Percentiles rank a stretch among this genome's conserved stretches.
Conservation (phyloP, 2,329 filamentous ascomycete species). For the Rutstroemia sydowiana region DNA sequence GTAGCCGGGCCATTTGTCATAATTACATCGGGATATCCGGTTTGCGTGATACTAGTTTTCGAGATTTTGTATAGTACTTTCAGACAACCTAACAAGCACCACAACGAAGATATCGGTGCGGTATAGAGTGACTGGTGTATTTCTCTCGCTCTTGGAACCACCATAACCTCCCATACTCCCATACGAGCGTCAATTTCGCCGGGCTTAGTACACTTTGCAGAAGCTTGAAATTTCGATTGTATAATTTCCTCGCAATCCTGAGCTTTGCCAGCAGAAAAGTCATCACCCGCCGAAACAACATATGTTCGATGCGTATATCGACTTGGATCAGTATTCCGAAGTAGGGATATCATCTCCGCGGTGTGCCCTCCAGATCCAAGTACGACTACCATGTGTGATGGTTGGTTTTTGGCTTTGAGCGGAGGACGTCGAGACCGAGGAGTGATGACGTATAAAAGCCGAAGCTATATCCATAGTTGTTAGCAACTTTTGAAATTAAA, state of each 20-base stretch:
- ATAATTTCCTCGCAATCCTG: constrained; percentile 51
- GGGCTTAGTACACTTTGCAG: constrained; percentile 8
- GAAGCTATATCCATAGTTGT: constrained; percentile 19
- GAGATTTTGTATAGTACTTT: constrained; percentile 39
- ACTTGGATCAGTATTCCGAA: constrained; percentile 51
- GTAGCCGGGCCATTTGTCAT: constrained; percentile 86
- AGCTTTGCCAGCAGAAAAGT: constrained; percentile 58
- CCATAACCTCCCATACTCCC: constrained; percentile 39
- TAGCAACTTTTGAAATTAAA: not conserved
- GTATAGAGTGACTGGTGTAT: constrained; percentile 77
- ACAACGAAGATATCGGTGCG: constrained; percentile 60
- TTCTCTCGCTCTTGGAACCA: constrained; percentile 66
- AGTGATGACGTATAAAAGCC: constrained; percentile 26
- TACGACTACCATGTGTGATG: constrained; percentile 65
- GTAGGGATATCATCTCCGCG: constrained; percentile 84
- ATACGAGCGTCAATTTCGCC: constrained; percentile 15
- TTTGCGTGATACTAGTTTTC: constrained; percentile 25
- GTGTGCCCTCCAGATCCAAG: constrained; percentile 93
- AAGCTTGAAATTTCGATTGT: constrained; percentile 20
- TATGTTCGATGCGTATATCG: constrained; percentile 66
- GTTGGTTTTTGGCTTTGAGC: constrained; percentile 25
- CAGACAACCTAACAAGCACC: constrained; percentile 57
- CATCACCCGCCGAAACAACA: constrained; percentile 65
- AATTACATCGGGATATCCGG: constrained; percentile 62
- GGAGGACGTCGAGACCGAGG: constrained; percentile 11